Evolutionary conservation across 2,329 filamentous ascomycete genomes (phyloP).

Genomic region (Neofusicoccum kwambonambiense): DNA sequence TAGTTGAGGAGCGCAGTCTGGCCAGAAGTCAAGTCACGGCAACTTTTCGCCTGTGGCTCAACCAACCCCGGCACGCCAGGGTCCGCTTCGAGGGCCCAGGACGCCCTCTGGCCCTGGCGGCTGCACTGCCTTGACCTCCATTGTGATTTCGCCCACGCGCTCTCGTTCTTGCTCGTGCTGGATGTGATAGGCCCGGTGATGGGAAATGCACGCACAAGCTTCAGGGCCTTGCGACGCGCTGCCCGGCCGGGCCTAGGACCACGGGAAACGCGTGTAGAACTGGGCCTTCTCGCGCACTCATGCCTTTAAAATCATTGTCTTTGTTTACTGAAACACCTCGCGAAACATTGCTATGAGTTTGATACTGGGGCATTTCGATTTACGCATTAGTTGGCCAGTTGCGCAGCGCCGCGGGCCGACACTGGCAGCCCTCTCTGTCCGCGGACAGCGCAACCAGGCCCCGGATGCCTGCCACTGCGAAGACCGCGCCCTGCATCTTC

Average conservation of each 20-base stretch:
- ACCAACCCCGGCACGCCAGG: conserved; percentile 8
- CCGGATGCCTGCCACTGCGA: background rate
- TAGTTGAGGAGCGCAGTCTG: conserved; percentile 7
- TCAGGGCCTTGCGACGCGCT: background rate
- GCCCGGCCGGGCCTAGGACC: background rate
- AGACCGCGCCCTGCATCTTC: background rate
- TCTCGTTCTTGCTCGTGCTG: background rate
- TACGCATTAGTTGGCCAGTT: background rate
- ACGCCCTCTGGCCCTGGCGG: background rate
- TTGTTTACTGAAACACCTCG: background rate
- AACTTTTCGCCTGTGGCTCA: conserved; percentile 16
- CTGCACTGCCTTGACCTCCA: background rate
- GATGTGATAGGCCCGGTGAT: background rate
- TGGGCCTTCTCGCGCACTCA: background rate
- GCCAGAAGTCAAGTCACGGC: conserved; percentile 16
- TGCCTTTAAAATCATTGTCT: background rate
- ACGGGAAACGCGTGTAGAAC: background rate
- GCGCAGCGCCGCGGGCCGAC: background rate
- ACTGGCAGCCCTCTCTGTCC: background rate
- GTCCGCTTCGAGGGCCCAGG: conserved; percentile 6
- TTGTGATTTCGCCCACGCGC: background rate
- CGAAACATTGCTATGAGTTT: background rate
- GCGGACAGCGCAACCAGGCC: background rate
- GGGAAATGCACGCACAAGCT: background rate
- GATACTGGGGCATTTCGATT: no score